Evolutionary conservation across 495 filamentous ascomycete genomes (phyloP).

Genomic region (Penicillium flavigenum): DNA sequence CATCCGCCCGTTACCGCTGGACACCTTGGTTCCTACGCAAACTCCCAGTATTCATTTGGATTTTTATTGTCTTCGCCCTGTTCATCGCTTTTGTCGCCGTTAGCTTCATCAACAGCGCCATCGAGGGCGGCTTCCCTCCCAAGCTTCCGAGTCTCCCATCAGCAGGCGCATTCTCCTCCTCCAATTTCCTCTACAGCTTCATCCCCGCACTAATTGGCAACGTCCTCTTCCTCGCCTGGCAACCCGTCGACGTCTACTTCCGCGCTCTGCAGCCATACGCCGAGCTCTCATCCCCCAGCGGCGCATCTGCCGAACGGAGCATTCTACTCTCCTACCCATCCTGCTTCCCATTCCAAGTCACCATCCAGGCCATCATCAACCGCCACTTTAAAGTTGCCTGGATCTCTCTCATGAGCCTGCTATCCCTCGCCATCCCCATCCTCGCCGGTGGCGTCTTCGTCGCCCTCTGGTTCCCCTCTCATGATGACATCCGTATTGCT

Average conservation of each 20-base stretch:
- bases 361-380: constrained; percentile 59
- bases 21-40: constrained; percentile 76
- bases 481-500: constrained; percentile 60
- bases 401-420: constrained; percentile 61
- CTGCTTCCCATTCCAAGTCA: constrained; percentile 61
- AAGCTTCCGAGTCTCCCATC: constrained; percentile 59
- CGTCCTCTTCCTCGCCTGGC: constrained; percentile 72
- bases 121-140: constrained; percentile 69
- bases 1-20: constrained; percentile 60
- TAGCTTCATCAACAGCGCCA: constrained; percentile 70
- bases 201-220: constrained; percentile 74
- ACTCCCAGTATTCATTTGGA: constrained; percentile 61
- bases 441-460: constrained; percentile 80
- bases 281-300: constrained; percentile 55
- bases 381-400: constrained; percentile 70
- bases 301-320: constrained; percentile 63
- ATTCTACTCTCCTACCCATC: constrained; percentile 74
- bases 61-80: constrained; percentile 60
- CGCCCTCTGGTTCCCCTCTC: constrained; percentile 61
- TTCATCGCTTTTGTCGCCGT: constrained; percentile 72
- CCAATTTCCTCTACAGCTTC: constrained; percentile 87
- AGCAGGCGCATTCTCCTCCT: constrained; percentile 68
- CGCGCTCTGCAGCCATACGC: constrained; percentile 76
- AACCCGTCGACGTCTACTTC: constrained; percentile 71
- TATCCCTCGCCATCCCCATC: constrained; percentile 68